Conservation (phyloP, 305 asterid species). For the Fraxinus latifolia region DNA sequence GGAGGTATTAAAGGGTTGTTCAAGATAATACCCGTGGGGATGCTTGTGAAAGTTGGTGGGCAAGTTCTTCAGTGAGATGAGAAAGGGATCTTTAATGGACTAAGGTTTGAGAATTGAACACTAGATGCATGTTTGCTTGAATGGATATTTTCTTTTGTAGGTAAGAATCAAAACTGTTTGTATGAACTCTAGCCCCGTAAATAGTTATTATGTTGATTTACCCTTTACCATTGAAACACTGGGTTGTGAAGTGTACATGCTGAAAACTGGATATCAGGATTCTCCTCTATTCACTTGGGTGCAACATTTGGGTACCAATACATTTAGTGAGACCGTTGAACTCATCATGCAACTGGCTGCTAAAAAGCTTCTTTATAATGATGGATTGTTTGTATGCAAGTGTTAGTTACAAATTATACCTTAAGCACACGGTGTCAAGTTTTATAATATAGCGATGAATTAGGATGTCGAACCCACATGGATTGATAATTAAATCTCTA, state of each 20-base stretch:
- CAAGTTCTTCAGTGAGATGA: not conserved
- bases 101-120: not conserved
- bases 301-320: too few species aligned
- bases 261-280: not conserved
- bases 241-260: not conserved
- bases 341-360: not conserved
- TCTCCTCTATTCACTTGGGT: not conserved
- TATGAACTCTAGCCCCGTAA: not conserved
- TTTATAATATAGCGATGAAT: too few species aligned
- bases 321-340: not conserved
- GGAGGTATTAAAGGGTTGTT: not conserved
- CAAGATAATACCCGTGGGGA: not conserved
- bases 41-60: not conserved
- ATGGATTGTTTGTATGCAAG: not conserved
- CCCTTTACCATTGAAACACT: not conserved
- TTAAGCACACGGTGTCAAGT: too few species aligned
- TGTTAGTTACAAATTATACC: too few species aligned
- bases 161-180: not conserved
- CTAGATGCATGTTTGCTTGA: not conserved
- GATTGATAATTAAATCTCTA: too few species aligned
- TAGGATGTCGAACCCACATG: too few species aligned
- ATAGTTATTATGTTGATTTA: not conserved
- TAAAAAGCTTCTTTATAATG: not conserved
- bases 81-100: not conserved
- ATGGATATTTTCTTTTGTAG: not conserved